Conservation (phyloP, 2,329 filamentous ascomycete genomes). For the Colletotrichum theobromicola region DNA sequence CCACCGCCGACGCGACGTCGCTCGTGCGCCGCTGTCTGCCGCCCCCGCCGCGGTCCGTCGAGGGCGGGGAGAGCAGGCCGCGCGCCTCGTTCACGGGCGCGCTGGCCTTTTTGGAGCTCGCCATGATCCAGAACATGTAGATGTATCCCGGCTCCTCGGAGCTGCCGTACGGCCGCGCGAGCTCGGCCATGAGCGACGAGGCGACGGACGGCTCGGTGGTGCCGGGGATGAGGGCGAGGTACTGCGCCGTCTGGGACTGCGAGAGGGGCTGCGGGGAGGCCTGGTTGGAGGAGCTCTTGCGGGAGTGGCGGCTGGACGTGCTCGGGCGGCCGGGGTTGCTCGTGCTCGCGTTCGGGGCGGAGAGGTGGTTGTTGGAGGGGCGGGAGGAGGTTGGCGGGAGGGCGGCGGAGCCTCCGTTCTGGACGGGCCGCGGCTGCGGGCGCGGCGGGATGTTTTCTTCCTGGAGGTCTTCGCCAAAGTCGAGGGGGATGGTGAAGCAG, state of each 20-base stretch:
- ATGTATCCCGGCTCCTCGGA: conserved; percentile 88
- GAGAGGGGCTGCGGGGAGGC: conserved; percentile 33
- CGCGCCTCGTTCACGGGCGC: conserved; percentile 64
- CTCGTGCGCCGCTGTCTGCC: conserved; percentile 52
- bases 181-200: conserved; percentile 75
- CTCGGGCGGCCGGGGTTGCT: conserved; percentile 19
- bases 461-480: conserved; percentile 38
- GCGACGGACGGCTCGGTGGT: conserved; percentile 70
- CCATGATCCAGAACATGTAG: conserved; percentile 98
- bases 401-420: conserved; percentile 28
- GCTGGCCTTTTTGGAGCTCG: conserved; percentile 59
- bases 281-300: conserved; percentile 32
- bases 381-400: not conserved
- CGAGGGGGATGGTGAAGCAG: conserved; percentile 57
- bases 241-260: conserved; percentile 43
- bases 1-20: conserved; percentile 60
- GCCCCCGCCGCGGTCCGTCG: conserved; percentile 36
- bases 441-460: conserved; percentile 36
- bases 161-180: conserved; percentile 70
- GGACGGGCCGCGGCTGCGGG: conserved; percentile 53
- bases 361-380: conserved; percentile 18
- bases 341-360: conserved; percentile 2
- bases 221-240: conserved; percentile 73
- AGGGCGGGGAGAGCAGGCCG: conserved; percentile 60
- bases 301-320: conserved; percentile 28